Conservation (phyloP, 192 early-diverging fungal species). For the Dispira simplex region DNA sequence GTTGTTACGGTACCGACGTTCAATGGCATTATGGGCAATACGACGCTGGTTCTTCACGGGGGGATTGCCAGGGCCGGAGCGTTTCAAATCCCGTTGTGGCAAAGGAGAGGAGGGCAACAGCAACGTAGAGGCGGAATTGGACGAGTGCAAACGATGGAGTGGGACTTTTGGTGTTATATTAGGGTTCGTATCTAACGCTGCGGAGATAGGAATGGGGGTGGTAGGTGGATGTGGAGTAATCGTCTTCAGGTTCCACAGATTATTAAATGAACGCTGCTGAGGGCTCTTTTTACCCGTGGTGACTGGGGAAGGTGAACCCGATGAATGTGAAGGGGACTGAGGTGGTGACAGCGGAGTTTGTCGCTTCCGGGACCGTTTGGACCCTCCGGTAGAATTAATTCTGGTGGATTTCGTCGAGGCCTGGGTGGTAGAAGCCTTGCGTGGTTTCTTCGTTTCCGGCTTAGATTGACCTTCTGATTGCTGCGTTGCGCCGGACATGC, state of each 20-base stretch:
- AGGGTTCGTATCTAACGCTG: neutral
- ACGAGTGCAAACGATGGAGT: neutral
- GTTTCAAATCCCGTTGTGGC: neutral
- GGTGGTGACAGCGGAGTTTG: constrained; percentile 3
- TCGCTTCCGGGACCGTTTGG: constrained; percentile 10
- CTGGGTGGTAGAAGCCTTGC: neutral
- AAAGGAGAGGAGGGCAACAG: neutral
- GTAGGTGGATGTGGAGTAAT: neutral
- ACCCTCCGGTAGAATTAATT: neutral
- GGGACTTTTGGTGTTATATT: neutral
- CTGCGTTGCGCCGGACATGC: neutral
- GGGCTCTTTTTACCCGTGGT: neutral
- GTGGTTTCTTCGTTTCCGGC: neutral
- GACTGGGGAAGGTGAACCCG: neutral
- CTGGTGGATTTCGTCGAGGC: neutral
- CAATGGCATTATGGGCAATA: constrained; percentile 90
- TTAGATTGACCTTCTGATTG: neutral
- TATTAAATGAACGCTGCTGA: neutral
- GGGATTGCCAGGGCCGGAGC: neutral
- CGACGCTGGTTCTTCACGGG: constrained; percentile 52
- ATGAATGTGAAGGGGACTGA: constrained; percentile 6
- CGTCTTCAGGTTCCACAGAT: neutral
- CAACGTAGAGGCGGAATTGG: neutral
- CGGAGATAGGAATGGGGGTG: neutral
- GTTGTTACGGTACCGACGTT: constrained; percentile 89